These are phyloP conservation scores for Calophaca sinica DNA, from an alignment of 306 rosid genomes.

Conservation along the genomic window DNA sequence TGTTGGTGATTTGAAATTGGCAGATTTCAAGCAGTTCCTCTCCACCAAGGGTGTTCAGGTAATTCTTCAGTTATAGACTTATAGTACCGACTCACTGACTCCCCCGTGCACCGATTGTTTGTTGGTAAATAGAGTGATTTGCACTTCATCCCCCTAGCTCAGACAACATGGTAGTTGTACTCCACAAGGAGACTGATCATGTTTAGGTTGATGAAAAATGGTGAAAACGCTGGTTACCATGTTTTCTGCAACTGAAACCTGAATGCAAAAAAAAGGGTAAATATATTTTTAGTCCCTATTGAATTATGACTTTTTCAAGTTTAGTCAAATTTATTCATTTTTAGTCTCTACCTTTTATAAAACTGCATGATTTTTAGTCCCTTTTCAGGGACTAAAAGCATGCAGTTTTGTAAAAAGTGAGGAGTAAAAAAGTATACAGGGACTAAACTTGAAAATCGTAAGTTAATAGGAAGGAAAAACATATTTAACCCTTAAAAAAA, in stretches of 20 bases:
- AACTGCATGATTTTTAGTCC: no score
- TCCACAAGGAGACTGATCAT: constrained; percentile 14
- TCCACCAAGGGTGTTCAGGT: constrained; percentile 92
- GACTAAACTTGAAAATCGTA: no score
- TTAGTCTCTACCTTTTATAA: no score
- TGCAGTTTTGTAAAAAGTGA: no score
- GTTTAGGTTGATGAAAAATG: constrained; percentile 11
- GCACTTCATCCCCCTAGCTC: constrained; percentile 19
- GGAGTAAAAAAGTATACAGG: no score
- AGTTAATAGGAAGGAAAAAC: no score
- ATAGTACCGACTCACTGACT: not conserved
- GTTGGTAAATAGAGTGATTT: no score
- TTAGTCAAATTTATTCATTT: no score
- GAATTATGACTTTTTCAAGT: no score
- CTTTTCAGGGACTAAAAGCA: no score
- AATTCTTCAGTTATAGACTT: constrained; percentile 34
- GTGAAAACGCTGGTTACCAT: constrained; percentile 16
- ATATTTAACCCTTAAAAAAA: not conserved
- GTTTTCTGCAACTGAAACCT: constrained; percentile 20
- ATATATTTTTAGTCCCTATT: no score
- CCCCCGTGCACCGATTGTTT: not conserved
- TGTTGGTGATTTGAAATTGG: constrained; percentile 93
- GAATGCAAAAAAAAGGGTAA: not conserved
- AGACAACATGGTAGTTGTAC: not conserved
- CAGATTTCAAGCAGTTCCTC: constrained; percentile 94